Base-by-base conservation (phyloP, 345 rosid species). In the Pseudoturritis turrita region DNA sequence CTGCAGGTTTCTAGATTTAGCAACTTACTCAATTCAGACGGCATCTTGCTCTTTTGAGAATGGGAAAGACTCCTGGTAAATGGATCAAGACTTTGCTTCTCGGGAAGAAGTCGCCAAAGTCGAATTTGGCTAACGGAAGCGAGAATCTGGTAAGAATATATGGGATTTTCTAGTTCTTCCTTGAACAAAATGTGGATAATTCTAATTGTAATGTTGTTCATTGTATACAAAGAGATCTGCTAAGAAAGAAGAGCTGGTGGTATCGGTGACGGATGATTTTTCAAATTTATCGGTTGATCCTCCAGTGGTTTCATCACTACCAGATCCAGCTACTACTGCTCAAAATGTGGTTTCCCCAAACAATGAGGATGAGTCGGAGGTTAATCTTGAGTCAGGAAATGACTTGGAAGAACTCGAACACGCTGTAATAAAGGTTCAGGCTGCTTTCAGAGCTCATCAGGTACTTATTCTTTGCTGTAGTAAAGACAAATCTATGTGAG, bases 31-130 rank as follows among this genome's bases (percentile, higher is more conserved):
- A 51, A 26, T 59, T 29, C 10, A 62, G 39, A 29, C 67, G 15
- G 21, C 28, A 26, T 28, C 35, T 58, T 65, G 19, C 28, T 59
- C 39, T 40, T 15, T 39, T 15, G 18, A 67, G 56, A 47, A 87
- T 90, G 97, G 95, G 92, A 50, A 90, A 83, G 81, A 84, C 89
- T 25, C 88, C 90, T 18, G 91, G 86, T 74, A 87, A 87, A 80
- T 91, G 96, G 97, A 74, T 91, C 77, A 91, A 83, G 88, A 77
- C 78, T 53, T 43, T 74, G 62, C 72, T 90, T 44, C 84, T 77
- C 9, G 86, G 96, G 69, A 91, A 89, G 91, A 89, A 83, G 77
- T 83, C 91, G 3, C 83, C 91, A 0, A 91, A 87, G 74, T 82
- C 89, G 39, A 85, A 59, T 65, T 65, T 78, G 54, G 79, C 82